Evolutionary conservation across 2,329 filamentous ascomycete genomes (phyloP).

Genomic region (Monosporascus cannonballus): DNA sequence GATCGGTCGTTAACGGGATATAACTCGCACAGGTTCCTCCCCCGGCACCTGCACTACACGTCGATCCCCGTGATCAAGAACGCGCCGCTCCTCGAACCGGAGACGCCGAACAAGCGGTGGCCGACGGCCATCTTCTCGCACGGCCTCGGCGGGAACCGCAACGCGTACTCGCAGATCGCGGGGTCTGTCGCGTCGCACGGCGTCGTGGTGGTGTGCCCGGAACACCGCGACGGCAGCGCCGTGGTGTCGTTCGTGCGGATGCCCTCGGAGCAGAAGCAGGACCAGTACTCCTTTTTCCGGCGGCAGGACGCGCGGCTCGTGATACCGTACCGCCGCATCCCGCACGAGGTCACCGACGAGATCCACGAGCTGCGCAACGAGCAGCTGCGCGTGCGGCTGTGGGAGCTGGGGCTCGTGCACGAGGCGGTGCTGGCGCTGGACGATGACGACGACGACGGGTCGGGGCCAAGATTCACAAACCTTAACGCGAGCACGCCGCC

Average conservation of each 20-base stretch:
- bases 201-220: conserved; percentile 72
- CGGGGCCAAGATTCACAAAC: conserved; percentile 36
- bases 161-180: conserved; percentile 78
- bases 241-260: conserved; percentile 67
- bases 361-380: conserved; percentile 62
- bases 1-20: conserved; percentile 1
- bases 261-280: conserved; percentile 43
- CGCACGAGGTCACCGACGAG: conserved; percentile 60
- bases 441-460: conserved; percentile 27
- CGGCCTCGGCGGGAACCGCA: conserved; percentile 73
- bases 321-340: conserved; percentile 45
- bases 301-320: conserved; percentile 25
- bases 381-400: conserved; percentile 69
- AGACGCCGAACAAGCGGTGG: conserved; percentile 52
- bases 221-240: conserved; percentile 77
- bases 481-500: conserved; percentile 45
- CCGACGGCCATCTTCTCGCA: conserved; percentile 84
- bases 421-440: conserved; percentile 63
- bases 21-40: conserved; percentile 47
- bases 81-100: conserved; percentile 52
- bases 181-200: conserved; percentile 77
- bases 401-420: conserved; percentile 70
- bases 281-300: conserved; percentile 24
- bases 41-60: conserved; percentile 66
- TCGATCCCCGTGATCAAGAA: conserved; percentile 68